phyloP scores from a whole-genome alignment of 768 basidiomycete species.

The Trametes coccinea region DNA sequence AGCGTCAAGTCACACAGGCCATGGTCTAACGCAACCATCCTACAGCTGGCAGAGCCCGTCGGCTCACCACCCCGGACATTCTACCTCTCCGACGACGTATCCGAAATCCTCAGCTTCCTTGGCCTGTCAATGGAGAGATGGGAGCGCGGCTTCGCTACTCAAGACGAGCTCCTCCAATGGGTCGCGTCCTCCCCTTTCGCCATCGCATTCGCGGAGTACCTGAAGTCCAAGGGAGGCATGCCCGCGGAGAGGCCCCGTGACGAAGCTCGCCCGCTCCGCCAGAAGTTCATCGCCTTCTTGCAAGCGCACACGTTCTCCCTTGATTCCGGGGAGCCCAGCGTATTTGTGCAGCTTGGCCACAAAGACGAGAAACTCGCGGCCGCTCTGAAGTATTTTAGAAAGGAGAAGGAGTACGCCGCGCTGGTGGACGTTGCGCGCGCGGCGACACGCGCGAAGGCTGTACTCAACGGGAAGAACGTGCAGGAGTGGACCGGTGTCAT shows the following conservation, averaged over 20 bases:
- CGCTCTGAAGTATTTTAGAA: conserved; percentile 20
- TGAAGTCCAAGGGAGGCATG: conserved; percentile 24
- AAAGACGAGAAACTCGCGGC: conserved; percentile 18
- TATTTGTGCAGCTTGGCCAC: background rate
- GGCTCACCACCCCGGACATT: conserved; percentile 41
- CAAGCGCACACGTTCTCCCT: conserved; percentile 23
- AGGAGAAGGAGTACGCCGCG: conserved; percentile 29
- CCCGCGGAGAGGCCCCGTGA: conserved; percentile 45
- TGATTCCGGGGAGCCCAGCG: background rate
- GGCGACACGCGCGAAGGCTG: conserved; percentile 23
- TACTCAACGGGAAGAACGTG: conserved; percentile 28
- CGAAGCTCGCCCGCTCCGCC: conserved; percentile 56
- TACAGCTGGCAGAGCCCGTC: conserved; percentile 34
- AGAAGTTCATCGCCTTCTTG: conserved; percentile 56
- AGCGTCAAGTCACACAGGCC: background rate
- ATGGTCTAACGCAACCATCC: background rate
- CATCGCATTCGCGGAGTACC: conserved; percentile 39
- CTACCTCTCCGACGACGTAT: conserved; percentile 49
- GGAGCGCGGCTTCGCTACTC: conserved; percentile 54
- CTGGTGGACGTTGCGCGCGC: conserved; percentile 29
- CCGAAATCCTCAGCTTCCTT: conserved; percentile 54
- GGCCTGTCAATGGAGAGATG: conserved; percentile 55
- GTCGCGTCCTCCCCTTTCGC: conserved; percentile 55
- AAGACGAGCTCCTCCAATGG: conserved; percentile 60
- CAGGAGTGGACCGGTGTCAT: conserved; percentile 27